phyloP scores from a whole-genome alignment of 768 basidiomycete genomes.

The Hypsizygus marmoreus region DNA sequence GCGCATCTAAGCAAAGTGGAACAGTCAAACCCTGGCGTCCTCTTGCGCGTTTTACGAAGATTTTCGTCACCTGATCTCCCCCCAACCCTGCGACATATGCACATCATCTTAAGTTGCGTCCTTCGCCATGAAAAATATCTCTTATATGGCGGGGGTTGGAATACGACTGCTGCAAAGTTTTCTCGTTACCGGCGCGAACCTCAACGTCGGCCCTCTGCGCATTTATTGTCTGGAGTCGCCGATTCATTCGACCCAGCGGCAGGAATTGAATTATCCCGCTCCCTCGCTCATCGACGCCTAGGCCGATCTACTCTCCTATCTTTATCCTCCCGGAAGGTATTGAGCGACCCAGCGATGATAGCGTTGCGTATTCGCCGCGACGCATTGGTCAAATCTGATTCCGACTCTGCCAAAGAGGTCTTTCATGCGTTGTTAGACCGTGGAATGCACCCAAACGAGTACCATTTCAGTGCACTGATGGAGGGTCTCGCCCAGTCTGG shows the following conservation, averaged over 20 bases:
- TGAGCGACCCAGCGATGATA: slow-evolving; percentile 57
- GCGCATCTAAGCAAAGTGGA: slow-evolving; percentile 48
- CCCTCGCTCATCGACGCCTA: slow-evolving; percentile 29
- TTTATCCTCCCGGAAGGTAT: slow-evolving; percentile 47
- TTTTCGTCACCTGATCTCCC: slow-evolving; percentile 42
- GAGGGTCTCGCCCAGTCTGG: slow-evolving; percentile 67
- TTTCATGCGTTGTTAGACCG: slow-evolving; percentile 63
- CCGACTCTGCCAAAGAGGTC: slow-evolving; percentile 50
- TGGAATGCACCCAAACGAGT: slow-evolving; percentile 70
- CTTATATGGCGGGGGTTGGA: slow-evolving; percentile 49
- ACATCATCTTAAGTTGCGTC: slow-evolving; percentile 53
- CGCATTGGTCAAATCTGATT: slow-evolving; percentile 51
- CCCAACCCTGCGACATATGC: slow-evolving; percentile 59
- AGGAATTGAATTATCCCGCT: slow-evolving; percentile 39
- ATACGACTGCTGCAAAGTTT: slow-evolving; percentile 39
- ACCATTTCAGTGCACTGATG: slow-evolving; percentile 78
- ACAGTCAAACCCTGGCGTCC: slow-evolving; percentile 42
- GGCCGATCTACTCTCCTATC: slow-evolving; percentile 47
- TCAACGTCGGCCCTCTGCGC: slow-evolving; percentile 15
- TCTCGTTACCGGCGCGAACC: slow-evolving; percentile 29
- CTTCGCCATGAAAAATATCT: slow-evolving; percentile 53
- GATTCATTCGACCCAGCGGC: slow-evolving; percentile 50
- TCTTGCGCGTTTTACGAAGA: slow-evolving; percentile 49
- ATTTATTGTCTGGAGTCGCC: slow-evolving; percentile 24
- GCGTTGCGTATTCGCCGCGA: slow-evolving; percentile 67